Evolutionary conservation across 208 protist species (phyloP), one percentile per base, ranked within the genome.

Genomic region (Leishmania martiniquensis): DNA sequence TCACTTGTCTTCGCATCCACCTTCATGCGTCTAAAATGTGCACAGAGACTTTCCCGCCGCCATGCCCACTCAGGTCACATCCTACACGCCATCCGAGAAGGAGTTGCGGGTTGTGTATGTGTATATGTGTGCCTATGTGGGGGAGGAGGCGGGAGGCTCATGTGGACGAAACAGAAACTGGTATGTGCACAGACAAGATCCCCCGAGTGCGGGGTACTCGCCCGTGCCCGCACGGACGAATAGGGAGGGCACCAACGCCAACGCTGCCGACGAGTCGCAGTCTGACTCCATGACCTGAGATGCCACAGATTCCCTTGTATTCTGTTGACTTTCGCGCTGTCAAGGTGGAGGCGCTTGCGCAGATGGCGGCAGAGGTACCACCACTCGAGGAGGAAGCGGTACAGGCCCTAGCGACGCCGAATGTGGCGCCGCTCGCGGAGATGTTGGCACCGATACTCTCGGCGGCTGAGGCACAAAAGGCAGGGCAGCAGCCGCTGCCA

Each of bases 401-500:
- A 62, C 0, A 47, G 29, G 45, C 25, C 15, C 67, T n/a, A 44
- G n/a, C 42, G 74, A 74, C 52, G 42, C 32, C 4, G 77, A 79
- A 1, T 39, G 54, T 1, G 10, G 67, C 67, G 52, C 13, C 2
- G 51, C 49, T 5, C 7, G 49, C 6, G 57, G 67, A 3, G 69
- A 34, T 0, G 76, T n/a, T 15, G 76, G 69, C 69, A 75, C 59
- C 39, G 54, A 34, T 52, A 69, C 59, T 67, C 52, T 47, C 32
- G 71, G 63, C 29, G 70, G 54, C 39, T 45, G 37, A n/a, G 77
- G 63, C 60, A 63, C 29, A 22, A 32, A 62, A 42, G 51, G 22
- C 42, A 51, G 34, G 9, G 13, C 44, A 2, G 45, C 44, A 54
- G 12, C n/a, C 49, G 66, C 44, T 5, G 17, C 12, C 25, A 44